A percentile compares a stretch with the other conserved stretches of the same genome.
These are phyloP conservation scores for Penicillium corylophilum DNA, from an alignment of 2,329 filamentous ascomycete genomes.

Conservation along the genomic window DNA sequence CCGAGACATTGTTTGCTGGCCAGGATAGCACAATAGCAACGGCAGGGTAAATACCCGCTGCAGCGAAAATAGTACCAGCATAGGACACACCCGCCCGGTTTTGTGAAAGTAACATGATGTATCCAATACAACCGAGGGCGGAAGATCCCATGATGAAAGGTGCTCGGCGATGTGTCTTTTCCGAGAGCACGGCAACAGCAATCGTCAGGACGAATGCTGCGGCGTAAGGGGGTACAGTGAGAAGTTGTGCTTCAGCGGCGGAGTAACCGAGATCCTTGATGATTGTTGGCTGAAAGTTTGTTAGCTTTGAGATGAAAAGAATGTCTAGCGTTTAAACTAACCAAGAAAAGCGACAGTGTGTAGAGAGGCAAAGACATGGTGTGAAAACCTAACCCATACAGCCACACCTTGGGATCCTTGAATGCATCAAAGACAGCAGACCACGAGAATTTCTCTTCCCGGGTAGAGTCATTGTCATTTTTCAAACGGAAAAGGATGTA, in stretches of 20 bases:
- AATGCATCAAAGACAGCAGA: constrained; percentile 61
- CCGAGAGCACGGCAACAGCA: constrained; percentile 59
- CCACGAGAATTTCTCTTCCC: constrained; percentile 69
- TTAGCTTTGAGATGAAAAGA: not conserved
- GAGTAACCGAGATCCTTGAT: constrained; percentile 46
- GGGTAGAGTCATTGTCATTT: constrained; percentile 67
- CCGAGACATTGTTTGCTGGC: constrained; percentile 70
- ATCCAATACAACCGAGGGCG: constrained; percentile 60
- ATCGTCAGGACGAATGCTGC: constrained; percentile 62
- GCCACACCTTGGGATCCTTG: constrained; percentile 48
- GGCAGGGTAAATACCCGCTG: constrained; percentile 66
- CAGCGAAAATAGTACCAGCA: constrained; percentile 61
- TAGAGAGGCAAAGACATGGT: constrained; percentile 38
- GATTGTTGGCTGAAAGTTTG: constrained; percentile 38
- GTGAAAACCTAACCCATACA: constrained; percentile 20
- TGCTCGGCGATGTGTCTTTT: constrained; percentile 57
- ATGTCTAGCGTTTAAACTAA: constrained; percentile 9
- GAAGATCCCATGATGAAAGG: constrained; percentile 63
- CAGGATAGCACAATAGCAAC: constrained; percentile 64
- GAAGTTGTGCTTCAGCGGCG: constrained; percentile 48
- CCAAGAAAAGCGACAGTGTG: constrained; percentile 40
- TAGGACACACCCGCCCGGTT: constrained; percentile 59
- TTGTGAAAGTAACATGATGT: constrained; percentile 59
- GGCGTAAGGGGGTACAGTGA: constrained; percentile 65
- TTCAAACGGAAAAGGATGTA: constrained; percentile 64